Percentiles rank a stretch among this genome's conserved stretches.
Evolutionary conservation across 306 rosid species (phyloP).

Genomic region (Corylus americana): DNA sequence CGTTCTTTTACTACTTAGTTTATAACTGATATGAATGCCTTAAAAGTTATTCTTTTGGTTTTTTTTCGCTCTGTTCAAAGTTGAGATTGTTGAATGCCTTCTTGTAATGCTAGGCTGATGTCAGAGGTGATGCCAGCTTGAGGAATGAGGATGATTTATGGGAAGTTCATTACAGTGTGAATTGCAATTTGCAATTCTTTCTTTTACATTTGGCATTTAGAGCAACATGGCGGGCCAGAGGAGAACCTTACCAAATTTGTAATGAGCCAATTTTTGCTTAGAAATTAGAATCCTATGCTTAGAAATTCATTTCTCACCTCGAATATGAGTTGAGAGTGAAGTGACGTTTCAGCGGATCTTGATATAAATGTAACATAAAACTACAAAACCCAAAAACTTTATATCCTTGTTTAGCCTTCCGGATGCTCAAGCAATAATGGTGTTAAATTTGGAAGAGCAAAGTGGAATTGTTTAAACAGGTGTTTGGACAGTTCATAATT

Average conservation of each 20-base stretch:
- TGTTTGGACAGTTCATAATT: too few species aligned
- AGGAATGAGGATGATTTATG: not conserved
- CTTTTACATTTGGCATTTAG: not conserved
- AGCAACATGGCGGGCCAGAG: not conserved
- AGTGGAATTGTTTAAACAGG: too few species aligned
- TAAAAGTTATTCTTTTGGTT: not conserved
- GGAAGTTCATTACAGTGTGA: not conserved
- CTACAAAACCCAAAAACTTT: too few species aligned
- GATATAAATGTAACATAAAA: not conserved
- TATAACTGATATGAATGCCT: slow-evolving; percentile 8
- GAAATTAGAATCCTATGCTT: not conserved
- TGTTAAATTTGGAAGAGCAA: too few species aligned
- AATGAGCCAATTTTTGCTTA: not conserved
- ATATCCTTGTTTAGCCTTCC: too few species aligned
- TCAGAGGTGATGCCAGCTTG: not conserved
- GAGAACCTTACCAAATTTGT: not conserved
- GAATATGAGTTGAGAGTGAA: not conserved
- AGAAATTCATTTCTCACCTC: not conserved
- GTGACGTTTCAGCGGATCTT: not conserved
- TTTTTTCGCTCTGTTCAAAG: not conserved
- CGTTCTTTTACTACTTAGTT: not conserved
- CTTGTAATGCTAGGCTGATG: not conserved
- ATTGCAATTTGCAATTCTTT: not conserved
- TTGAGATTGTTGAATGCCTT: not conserved
- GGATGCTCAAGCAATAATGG: too few species aligned